Base-by-base conservation (phyloP, 2,329 filamentous ascomycete genomes). In the Penicillium sp. region DNA sequence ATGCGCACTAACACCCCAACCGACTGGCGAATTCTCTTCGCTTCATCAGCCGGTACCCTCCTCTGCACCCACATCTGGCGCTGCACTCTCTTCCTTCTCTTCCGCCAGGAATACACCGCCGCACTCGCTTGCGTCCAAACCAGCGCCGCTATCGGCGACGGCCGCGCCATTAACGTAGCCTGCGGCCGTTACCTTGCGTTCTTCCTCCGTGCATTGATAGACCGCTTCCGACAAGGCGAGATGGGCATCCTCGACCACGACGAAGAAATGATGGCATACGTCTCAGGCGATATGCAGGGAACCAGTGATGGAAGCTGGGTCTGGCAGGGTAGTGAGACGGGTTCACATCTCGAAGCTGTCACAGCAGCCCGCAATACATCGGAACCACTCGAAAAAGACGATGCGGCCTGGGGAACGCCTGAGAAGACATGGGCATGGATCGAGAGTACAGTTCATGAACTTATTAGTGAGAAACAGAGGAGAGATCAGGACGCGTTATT, bases 61-160 rank as follows among this genome's bases (percentile, higher is more conserved):
- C 81, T 96, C 9, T 90, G 91, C 55, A 87, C 86, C 14, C 95
- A 98, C 71, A 82, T 96, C 45, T 97, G 96, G 85, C 89, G 93
- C 22, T 96, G 90, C 68, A 83, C 90, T 1, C 81, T 98, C 1
- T 87, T 97, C 55, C 80, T 97, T 4, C 84, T 93, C 22, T 85
- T 96, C 51, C 84, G 85, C 1, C 87, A 87, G 43, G 87, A 91
- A 51, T 90, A 88, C 68, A 84, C 88, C 4, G 82, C 87, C 2
- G 93, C 93, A 0, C 75, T 88, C 11, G 84, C 85, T 2, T 91
- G 93, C 64, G 82, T 93, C 11, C 85, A 90, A 54, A 87, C 89
- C 1, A 84, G 89, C 11, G 83, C 86, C 1, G 84, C 85, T 1
- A 87, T 97, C 55, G 87, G 88, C 27, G 82, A 87, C n/a, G 78